phyloP scores from a whole-genome alignment of 1,284 basidiomycete species.

The Moniliella sp. region DNA sequence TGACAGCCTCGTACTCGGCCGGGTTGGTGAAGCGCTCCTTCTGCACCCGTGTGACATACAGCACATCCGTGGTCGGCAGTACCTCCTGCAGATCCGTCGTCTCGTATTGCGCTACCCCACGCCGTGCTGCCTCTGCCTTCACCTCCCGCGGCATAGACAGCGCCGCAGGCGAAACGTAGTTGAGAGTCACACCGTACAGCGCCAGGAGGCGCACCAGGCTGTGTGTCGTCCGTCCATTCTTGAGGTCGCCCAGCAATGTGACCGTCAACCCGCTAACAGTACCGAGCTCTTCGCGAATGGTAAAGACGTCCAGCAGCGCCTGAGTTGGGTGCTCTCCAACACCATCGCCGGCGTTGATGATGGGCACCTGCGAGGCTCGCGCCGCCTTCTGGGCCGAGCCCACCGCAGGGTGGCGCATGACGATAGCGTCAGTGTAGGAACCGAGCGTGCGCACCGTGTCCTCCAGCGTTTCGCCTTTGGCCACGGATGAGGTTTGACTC shows the following conservation, averaged over 20 bases:
- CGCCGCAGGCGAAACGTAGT: conserved; percentile 80
- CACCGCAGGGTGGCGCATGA: conserved; percentile 76
- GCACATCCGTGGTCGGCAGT: conserved; percentile 73
- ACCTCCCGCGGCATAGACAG: conserved; percentile 76
- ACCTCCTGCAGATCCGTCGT: conserved; percentile 73
- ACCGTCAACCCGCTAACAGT: conserved; percentile 90
- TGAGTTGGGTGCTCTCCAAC: conserved; percentile 94
- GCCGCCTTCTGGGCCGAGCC: conserved; percentile 53
- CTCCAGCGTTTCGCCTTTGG: conserved; percentile 77
- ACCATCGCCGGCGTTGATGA: conserved; percentile 91
- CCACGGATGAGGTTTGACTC: conserved; percentile 62
- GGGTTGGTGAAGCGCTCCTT: conserved; percentile 72
- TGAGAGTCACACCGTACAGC: conserved; percentile 63
- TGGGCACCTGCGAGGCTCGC: conserved; percentile 79
- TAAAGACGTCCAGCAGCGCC: conserved; percentile 60
- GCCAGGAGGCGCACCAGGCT: conserved; percentile 76
- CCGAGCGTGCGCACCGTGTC: conserved; percentile 87
- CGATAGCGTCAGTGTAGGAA: conserved; percentile 85
- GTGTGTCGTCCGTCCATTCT: conserved; percentile 94
- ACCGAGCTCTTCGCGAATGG: conserved; percentile 89
- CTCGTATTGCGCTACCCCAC: conserved; percentile 47
- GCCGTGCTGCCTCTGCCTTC: conserved; percentile 44
- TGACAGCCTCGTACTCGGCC: conserved; percentile 69
- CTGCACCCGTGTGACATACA: conserved; percentile 89
- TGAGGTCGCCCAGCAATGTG: conserved; percentile 76